Percentiles rank a stretch among this genome's conserved stretches.
Conservation (phyloP, 371 early-diverging fungal genomes). For the Actinomucor elegans region DNA sequence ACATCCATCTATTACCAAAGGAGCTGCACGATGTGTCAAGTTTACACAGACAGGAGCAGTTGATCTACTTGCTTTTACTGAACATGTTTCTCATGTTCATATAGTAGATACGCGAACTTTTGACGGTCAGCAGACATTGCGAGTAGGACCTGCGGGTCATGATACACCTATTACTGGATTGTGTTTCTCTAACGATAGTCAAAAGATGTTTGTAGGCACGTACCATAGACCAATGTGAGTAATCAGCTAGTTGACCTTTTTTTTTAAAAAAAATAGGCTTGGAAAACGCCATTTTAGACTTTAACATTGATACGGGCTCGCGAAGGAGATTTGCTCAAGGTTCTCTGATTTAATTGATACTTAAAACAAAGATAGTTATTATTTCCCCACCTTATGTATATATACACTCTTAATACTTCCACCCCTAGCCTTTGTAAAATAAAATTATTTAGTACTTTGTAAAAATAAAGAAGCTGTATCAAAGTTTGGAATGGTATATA, state of each 20-base stretch:
- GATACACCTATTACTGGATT: constrained; percentile 86
- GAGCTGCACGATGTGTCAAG: constrained; percentile 83
- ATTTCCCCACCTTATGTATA: too few species aligned
- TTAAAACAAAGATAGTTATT: too few species aligned
- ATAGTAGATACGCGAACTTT: constrained; percentile 87
- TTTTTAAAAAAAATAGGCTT: too few species aligned
- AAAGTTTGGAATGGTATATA: too few species aligned
- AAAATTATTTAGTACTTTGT: too few species aligned
- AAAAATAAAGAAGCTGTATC: too few species aligned
- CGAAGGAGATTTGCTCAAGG: constrained; percentile 61
- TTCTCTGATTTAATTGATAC: constrained; percentile 43
- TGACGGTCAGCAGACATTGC: constrained; percentile 65
- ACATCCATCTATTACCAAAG: constrained; percentile 66
- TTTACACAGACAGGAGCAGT: constrained; percentile 80
- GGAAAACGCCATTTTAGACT: constrained; percentile 58
- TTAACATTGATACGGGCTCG: constrained; percentile 53
- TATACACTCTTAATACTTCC: too few species aligned
- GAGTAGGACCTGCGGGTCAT: constrained; percentile 47
- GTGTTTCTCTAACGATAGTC: constrained; percentile 74
- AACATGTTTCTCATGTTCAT: constrained; percentile 85
- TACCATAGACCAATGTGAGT: too few species aligned
- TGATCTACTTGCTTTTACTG: constrained; percentile 81
- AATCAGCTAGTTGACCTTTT: too few species aligned
- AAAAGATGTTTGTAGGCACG: constrained; percentile 78
- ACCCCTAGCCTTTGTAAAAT: too few species aligned